Conservation (phyloP, 2,329 filamentous ascomycete genomes). For the Grosmannia huntii region DNA sequence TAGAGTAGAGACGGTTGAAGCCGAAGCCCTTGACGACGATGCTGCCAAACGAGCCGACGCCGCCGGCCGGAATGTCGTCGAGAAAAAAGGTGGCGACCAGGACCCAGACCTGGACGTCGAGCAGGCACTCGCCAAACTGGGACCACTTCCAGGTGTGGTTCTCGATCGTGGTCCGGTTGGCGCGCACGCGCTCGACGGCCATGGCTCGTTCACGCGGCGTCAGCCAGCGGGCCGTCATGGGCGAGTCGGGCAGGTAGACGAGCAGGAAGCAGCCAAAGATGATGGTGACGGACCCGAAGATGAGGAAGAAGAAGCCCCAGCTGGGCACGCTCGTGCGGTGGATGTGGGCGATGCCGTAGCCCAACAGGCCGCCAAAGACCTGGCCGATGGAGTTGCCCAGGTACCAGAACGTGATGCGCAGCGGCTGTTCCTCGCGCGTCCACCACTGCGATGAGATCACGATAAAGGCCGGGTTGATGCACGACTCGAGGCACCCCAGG, state of each 20-base stretch:
- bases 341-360: slow-evolving; percentile 21
- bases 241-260: slow-evolving; percentile 14
- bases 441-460: slow-evolving; percentile 21
- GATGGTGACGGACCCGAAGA: slow-evolving; percentile 21
- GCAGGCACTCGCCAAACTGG: slow-evolving; percentile 20
- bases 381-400: slow-evolving; percentile 30
- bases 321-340: slow-evolving; percentile 9
- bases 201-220: slow-evolving; percentile 16
- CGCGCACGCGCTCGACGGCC: slow-evolving; percentile 19
- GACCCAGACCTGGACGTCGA: slow-evolving; percentile 19
- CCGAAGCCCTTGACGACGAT: slow-evolving; percentile 40
- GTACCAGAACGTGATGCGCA: slow-evolving; percentile 17
- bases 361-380: slow-evolving; percentile 17
- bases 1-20: slow-evolving; percentile 32
- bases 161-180: slow-evolving; percentile 23
- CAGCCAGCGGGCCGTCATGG: slow-evolving; percentile 13
- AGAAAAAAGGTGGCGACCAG: slow-evolving; percentile 2
- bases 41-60: slow-evolving; percentile 27
- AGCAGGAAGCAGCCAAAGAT: slow-evolving; percentile 15
- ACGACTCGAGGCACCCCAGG: slow-evolving; percentile 19
- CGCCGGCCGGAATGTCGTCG: slow-evolving; percentile 5
- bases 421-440: slow-evolving; percentile 8
- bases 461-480: slow-evolving; percentile 18
- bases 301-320: slow-evolving; percentile 19
- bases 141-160: slow-evolving; percentile 17